Evolutionary conservation across 805 yeast genomes (phyloP).

Genomic region (Kregervanrija pseudodelftensis): DNA sequence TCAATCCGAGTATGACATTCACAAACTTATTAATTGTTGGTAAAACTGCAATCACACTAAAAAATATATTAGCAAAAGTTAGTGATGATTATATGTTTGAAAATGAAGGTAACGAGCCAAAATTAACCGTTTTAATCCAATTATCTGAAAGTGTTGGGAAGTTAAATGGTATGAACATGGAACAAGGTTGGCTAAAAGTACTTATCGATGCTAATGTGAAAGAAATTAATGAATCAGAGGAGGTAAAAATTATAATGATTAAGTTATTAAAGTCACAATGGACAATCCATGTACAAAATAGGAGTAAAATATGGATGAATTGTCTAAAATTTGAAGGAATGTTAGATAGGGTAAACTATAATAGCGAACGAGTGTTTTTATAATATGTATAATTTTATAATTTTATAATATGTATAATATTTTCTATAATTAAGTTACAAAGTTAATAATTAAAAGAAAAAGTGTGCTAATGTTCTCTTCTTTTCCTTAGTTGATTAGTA

Average conservation of each 20-base stretch:
- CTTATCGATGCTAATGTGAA: slow-evolving; percentile 1
- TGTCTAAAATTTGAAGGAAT: slow-evolving; percentile 23
- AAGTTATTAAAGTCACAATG: slow-evolving; percentile 37
- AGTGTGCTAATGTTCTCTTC: slow-evolving; percentile 48
- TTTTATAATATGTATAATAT: neutral
- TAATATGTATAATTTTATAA: slow-evolving; percentile 4
- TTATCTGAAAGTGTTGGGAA: slow-evolving; percentile 14
- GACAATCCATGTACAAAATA: slow-evolving; percentile 23
- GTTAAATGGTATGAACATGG: slow-evolving; percentile 25
- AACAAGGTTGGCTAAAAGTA: slow-evolving; percentile 21
- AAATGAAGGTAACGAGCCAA: slow-evolving; percentile 10
- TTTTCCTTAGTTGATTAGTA: slow-evolving; percentile 47
- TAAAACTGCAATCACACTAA: slow-evolving; percentile 20
- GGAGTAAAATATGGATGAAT: slow-evolving; percentile 19
- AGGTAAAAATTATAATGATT: slow-evolving; percentile 30
- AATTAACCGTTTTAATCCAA: slow-evolving; percentile 17
- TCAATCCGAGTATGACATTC: slow-evolving; percentile 26
- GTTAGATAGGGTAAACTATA: slow-evolving; percentile 18
- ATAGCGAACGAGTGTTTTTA: slow-evolving; percentile 18
- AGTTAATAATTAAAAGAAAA: neutral
- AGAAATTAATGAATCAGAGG: slow-evolving; percentile 24
- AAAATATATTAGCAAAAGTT: slow-evolving; percentile 13
- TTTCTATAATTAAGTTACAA: neutral
- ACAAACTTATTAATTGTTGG: slow-evolving; percentile 18
- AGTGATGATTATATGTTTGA: slow-evolving; percentile 23